A percentile compares a stretch with the other conserved stretches of the same genome.
Conservation (phyloP, 1,284 basidiomycete genomes). For the Sanghuangporus baumii region DNA sequence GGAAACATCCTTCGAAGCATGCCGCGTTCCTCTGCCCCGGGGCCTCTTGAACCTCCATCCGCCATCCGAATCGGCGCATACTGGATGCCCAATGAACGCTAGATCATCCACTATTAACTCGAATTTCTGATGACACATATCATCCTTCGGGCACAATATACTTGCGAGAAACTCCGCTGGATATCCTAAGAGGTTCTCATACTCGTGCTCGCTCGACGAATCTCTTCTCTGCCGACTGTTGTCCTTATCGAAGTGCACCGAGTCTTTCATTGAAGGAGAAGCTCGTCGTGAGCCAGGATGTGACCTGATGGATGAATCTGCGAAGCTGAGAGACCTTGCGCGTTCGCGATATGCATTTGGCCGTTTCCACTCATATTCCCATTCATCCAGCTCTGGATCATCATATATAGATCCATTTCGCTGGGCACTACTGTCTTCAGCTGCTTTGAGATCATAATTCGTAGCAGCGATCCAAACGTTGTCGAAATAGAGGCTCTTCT, state of each 20-base stretch:
- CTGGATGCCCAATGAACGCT: conserved; percentile 94
- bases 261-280: conserved; percentile 27
- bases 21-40: conserved; percentile 50
- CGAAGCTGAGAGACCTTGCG: conserved; percentile 22
- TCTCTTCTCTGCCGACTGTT: not conserved
- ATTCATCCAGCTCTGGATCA: conserved; percentile 20
- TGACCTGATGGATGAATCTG: conserved; percentile 22
- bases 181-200: conserved; percentile 75
- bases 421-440: conserved; percentile 22
- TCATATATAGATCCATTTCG: conserved; percentile 20
- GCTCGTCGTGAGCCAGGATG: conserved; percentile 27
- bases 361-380: conserved; percentile 52
- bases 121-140: conserved; percentile 92
- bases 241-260: conserved; percentile 18
- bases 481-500: conserved; percentile 48
- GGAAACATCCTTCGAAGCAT: conserved; percentile 17
- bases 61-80: conserved; percentile 73
- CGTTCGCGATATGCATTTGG: conserved; percentile 36
- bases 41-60: conserved; percentile 59
- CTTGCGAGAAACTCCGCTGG: conserved; percentile 77
- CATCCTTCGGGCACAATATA: conserved; percentile 72
- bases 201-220: conserved; percentile 27
- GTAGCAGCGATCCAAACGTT: conserved; percentile 63
- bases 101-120: conserved; percentile 90
- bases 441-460: conserved; percentile 31